phyloP scores from a whole-genome alignment of 2,329 filamentous ascomycete species.

The Calonectria honghensis region DNA sequence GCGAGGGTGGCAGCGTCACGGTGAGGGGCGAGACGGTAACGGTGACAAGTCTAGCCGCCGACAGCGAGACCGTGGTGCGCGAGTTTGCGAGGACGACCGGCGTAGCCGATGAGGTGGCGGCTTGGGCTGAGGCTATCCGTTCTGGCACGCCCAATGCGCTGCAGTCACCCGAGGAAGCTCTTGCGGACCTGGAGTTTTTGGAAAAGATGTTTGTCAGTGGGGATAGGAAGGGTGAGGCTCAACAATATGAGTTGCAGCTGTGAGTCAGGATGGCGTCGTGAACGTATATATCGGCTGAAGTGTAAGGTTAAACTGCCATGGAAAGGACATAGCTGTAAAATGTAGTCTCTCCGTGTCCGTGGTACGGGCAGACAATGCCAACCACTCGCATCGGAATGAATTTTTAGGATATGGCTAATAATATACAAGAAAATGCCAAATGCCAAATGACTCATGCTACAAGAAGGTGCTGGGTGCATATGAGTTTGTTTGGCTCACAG shows the following conservation, averaged over 20 bases:
- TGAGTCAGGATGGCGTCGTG: slow-evolving; percentile 9
- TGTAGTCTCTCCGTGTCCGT: not conserved
- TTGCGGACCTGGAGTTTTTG: slow-evolving; percentile 77
- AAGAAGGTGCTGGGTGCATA: slow-evolving; percentile 1
- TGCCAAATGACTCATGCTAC: slow-evolving; percentile 3
- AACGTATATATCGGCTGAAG: slow-evolving; percentile 9
- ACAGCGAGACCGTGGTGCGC: slow-evolving; percentile 59
- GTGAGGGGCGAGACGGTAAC: slow-evolving; percentile 67
- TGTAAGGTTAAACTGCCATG: slow-evolving; percentile 8
- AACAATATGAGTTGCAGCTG: slow-evolving; percentile 63
- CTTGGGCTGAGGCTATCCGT: slow-evolving; percentile 74
- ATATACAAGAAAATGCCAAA: slow-evolving; percentile 14
- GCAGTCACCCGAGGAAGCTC: slow-evolving; percentile 74
- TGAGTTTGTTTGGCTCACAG: slow-evolving; percentile 18
- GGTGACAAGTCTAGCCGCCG: slow-evolving; percentile 55
- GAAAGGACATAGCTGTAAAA: not conserved
- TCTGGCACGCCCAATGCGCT: slow-evolving; percentile 68
- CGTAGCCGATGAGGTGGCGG: slow-evolving; percentile 76
- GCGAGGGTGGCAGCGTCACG: slow-evolving; percentile 74
- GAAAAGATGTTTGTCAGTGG: slow-evolving; percentile 71
- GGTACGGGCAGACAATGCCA: not conserved
- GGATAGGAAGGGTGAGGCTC: slow-evolving; percentile 63
- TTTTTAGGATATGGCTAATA: slow-evolving; percentile 7
- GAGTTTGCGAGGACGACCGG: slow-evolving; percentile 71
- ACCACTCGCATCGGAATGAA: not conserved